Percentiles rank a stretch among this genome's conserved stretches.
Conservation (phyloP, 306 rosid species). For the Rosa multiflora region DNA sequence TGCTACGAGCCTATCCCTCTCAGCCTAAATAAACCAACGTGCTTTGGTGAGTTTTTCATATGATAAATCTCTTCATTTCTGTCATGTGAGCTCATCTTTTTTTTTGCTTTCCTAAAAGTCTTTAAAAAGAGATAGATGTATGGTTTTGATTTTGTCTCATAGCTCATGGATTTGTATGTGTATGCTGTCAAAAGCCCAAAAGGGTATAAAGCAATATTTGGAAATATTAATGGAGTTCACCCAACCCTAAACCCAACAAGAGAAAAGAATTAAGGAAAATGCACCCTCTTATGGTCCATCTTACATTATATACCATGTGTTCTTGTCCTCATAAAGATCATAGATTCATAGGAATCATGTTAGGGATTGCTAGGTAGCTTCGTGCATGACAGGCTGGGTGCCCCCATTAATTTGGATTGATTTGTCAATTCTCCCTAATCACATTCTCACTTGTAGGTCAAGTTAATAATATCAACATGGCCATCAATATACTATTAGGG, state of each 20-base stretch:
- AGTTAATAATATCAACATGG: neutral
- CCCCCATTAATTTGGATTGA: neutral
- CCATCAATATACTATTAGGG: neutral
- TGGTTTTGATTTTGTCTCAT: neutral
- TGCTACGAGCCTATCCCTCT: no score
- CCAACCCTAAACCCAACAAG: conserved; percentile 6
- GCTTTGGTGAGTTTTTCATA: neutral
- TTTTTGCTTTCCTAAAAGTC: neutral
- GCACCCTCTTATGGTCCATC: conserved; percentile 1
- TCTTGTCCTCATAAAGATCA: neutral
- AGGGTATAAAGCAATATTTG: neutral
- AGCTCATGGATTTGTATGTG: neutral
- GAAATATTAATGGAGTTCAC: neutral
- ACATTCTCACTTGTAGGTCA: neutral
- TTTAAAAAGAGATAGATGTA: neutral
- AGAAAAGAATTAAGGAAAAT: neutral
- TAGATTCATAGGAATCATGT: neutral
- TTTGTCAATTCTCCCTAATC: neutral
- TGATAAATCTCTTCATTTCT: neutral
- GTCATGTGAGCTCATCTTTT: neutral
- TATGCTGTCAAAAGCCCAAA: neutral
- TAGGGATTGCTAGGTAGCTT: no score
- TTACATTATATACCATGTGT: conserved; percentile 8
- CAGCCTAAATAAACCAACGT: neutral
- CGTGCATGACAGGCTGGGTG: neutral